Conservation (phyloP, 2,329 filamentous ascomycete genomes). For the Colletotrichum kahawae region DNA sequence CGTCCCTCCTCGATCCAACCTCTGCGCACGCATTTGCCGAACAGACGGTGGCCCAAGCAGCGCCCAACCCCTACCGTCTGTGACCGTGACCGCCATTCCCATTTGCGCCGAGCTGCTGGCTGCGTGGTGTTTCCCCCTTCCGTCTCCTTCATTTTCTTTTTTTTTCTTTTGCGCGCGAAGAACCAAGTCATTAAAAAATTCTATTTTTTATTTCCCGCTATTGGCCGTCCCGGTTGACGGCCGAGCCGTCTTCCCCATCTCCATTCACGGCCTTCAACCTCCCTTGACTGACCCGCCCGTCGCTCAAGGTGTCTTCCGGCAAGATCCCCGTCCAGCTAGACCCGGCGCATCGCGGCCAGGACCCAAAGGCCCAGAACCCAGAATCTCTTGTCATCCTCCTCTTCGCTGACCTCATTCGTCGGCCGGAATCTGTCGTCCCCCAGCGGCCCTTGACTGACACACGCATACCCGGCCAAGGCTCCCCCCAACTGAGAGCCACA, state of each 20-base stretch:
- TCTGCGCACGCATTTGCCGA: slow-evolving; percentile 1
- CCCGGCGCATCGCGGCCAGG: slow-evolving; percentile 9
- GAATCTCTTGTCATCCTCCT: slow-evolving; percentile 3
- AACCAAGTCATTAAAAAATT: neutral
- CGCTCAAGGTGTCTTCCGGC: slow-evolving; percentile 13
- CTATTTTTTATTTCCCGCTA: neutral
- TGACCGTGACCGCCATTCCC: slow-evolving; percentile 18
- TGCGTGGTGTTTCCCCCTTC: neutral
- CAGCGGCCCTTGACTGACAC: slow-evolving; percentile 14
- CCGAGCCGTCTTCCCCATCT: neutral
- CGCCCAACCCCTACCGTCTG: slow-evolving; percentile 16
- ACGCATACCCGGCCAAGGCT: slow-evolving; percentile 14
- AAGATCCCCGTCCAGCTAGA: slow-evolving; percentile 21
- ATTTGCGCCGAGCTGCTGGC: neutral
- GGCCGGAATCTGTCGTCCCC: slow-evolving; percentile 1
- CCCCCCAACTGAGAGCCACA: slow-evolving; percentile 1
- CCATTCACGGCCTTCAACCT: neutral
- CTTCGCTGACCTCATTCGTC: slow-evolving; percentile 17
- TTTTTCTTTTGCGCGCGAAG: neutral
- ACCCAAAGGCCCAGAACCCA: slow-evolving; percentile 10
- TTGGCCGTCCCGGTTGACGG: slow-evolving; percentile 5
- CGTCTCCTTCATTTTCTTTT: neutral
- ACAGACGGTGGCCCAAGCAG: slow-evolving; percentile 7
- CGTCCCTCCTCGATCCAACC: slow-evolving; percentile 37
- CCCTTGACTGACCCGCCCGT: slow-evolving; percentile 9